Evolutionary conservation across 306 rosid genomes (phyloP).

Genomic region (Cucumis melo): DNA sequence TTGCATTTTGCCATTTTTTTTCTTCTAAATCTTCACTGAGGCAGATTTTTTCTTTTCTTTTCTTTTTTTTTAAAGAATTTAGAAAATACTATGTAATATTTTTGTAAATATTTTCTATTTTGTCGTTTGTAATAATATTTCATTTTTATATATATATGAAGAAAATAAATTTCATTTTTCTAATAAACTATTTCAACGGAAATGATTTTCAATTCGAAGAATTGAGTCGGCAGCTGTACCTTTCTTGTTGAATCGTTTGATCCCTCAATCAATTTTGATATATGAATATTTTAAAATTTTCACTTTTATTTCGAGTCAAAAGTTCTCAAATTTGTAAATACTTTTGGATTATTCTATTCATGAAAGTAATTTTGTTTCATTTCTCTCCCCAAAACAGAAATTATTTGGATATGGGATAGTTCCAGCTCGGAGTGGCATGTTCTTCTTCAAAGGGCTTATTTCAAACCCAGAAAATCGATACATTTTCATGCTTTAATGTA

Average conservation of each 20-base stretch:
- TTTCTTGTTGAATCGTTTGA: background rate
- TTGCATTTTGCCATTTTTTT: too few species aligned
- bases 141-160: too few species aligned
- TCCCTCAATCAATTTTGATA: background rate
- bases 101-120: too few species aligned
- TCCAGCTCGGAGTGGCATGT: background rate
- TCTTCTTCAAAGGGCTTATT: background rate
- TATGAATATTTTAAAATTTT: background rate
- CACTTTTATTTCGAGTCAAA: background rate
- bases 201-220: background rate
- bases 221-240: background rate
- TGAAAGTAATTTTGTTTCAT: background rate
- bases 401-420: background rate
- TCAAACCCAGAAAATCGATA: background rate
- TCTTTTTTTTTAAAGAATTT: too few species aligned
- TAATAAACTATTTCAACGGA: background rate
- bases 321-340: background rate
- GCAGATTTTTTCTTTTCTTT: too few species aligned
- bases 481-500: background rate
- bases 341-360: background rate
- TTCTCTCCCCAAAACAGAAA: background rate
- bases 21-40: too few species aligned
- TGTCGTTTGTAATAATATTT: too few species aligned
- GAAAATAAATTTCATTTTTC: background rate
- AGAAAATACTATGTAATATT: too few species aligned